Percentiles rank a stretch among this genome's conserved stretches.
Conservation (phyloP, 306 rosid species). For the Acacia crassicarpa region DNA sequence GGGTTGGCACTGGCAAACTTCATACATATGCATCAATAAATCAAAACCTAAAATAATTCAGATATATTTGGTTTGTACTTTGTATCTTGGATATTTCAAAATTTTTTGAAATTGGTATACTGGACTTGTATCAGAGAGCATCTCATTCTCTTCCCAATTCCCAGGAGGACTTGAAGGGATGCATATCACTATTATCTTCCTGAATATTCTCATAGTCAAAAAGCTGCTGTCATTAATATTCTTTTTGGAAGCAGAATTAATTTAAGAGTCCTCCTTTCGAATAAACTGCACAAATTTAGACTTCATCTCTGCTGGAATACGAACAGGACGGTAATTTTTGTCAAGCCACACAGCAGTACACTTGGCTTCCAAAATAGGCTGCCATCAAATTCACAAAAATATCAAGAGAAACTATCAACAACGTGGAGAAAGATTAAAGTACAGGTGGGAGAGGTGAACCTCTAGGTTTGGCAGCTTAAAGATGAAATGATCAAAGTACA, state of each 20-base stretch:
- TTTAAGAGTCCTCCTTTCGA: slow-evolving; percentile 41
- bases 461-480: slow-evolving; percentile 79
- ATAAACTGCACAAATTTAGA: slow-evolving; percentile 59
- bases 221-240: not conserved
- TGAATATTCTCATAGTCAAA: slow-evolving; percentile 11
- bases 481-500: slow-evolving; percentile 70
- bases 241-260: slow-evolving; percentile 25
- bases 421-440: not conserved
- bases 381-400: slow-evolving; percentile 29
- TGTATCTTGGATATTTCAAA: not conserved
- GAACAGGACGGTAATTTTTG: slow-evolving; percentile 69
- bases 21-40: not conserved
- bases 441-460: slow-evolving; percentile 42
- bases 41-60: not conserved
- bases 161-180: slow-evolving; percentile 12
- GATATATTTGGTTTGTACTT: not conserved
- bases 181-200: slow-evolving; percentile 18
- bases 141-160: not conserved
- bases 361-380: slow-evolving; percentile 88
- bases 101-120: not conserved
- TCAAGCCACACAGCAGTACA: slow-evolving; percentile 85
- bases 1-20: not conserved
- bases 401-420: slow-evolving; percentile 21
- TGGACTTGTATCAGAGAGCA: not conserved
- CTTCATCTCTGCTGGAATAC: slow-evolving; percentile 68